Percentiles rank a stretch among this genome's conserved stretches.
phyloP scores from a whole-genome alignment of 2,329 filamentous ascomycete species.

The Pseudomassariella vexata region DNA sequence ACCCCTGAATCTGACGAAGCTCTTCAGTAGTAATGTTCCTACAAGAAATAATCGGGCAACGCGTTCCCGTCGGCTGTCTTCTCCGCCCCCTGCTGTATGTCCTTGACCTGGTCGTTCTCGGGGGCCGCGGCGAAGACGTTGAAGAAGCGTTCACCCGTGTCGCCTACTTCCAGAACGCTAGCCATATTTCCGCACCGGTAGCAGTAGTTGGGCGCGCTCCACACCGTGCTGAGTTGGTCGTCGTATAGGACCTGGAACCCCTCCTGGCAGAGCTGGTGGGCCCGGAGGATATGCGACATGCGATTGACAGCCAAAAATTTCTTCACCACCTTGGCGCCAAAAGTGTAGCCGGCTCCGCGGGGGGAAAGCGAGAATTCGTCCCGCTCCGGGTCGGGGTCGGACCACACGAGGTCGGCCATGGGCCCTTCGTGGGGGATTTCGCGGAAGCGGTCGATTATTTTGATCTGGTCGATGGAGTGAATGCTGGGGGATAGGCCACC shows the following conservation, averaged over 20 bases:
- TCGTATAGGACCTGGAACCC: conserved; percentile 97
- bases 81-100: conserved; percentile 71
- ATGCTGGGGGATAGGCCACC: conserved; percentile 85
- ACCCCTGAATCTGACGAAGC: too few relatives aligned
- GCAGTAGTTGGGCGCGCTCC: conserved; percentile 96
- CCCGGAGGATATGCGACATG: conserved; percentile 95
- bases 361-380: conserved; percentile 96
- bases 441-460: conserved; percentile 97
- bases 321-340: conserved; percentile 94
- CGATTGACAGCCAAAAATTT: conserved; percentile 97
- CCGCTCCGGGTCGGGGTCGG: conserved; percentile 91
- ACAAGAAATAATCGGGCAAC: conserved; percentile 70
- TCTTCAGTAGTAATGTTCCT: too few relatives aligned
- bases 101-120: conserved; percentile 88
- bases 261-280: conserved; percentile 98
- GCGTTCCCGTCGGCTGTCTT: conserved; percentile 59
- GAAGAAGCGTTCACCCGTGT: conserved; percentile 88
- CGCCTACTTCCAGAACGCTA: conserved; percentile 92
- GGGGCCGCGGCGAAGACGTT: conserved; percentile 97
- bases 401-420: conserved; percentile 99
- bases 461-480: conserved; percentile 98
- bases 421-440: conserved; percentile 98
- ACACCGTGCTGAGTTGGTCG: conserved; percentile 89
- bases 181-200: conserved; percentile 97
- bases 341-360: conserved; percentile 91